Conservation (phyloP, 2,329 filamentous ascomycete species). For the Camptophora hylomeconis region DNA sequence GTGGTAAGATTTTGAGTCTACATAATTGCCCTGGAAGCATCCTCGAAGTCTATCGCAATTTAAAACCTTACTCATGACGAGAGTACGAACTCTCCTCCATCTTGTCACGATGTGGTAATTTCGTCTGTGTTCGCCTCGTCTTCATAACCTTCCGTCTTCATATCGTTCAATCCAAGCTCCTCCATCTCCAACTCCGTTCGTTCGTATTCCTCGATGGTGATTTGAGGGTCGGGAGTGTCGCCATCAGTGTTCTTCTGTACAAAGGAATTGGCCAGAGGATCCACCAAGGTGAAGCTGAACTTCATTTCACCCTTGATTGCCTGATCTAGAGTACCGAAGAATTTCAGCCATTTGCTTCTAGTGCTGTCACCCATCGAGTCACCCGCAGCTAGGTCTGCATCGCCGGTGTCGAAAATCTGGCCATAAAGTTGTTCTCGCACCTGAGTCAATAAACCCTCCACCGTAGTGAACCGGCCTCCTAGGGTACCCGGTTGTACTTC, state of each 20-base stretch:
- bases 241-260: constrained; percentile 67
- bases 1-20: too few species aligned
- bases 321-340: constrained; percentile 63
- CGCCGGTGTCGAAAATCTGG: constrained; percentile 71
- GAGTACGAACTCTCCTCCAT: too few species aligned
- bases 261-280: constrained; percentile 85
- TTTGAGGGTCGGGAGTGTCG: constrained; percentile 64
- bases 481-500: constrained; percentile 86
- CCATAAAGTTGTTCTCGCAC: constrained; percentile 78
- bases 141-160: constrained; percentile 83
- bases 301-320: constrained; percentile 70
- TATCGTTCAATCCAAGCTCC: constrained; percentile 77
- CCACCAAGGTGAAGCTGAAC: constrained; percentile 72
- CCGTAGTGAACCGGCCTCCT: constrained; percentile 89
- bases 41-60: too few species aligned
- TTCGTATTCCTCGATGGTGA: constrained; percentile 69
- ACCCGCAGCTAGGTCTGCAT: constrained; percentile 45
- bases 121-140: too few species aligned
- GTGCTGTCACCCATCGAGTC: constrained; percentile 61
- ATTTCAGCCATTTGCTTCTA: constrained; percentile 61
- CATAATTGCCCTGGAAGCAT: too few species aligned
- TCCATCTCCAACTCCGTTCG: constrained; percentile 88
- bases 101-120: too few species aligned
- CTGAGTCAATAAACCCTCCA: constrained; percentile 86
- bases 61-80: too few species aligned